Percentiles rank a stretch among this genome's conserved stretches.
Evolutionary conservation across 371 early-diverging fungal species (phyloP).

Genomic region (Mortierella sp.): DNA sequence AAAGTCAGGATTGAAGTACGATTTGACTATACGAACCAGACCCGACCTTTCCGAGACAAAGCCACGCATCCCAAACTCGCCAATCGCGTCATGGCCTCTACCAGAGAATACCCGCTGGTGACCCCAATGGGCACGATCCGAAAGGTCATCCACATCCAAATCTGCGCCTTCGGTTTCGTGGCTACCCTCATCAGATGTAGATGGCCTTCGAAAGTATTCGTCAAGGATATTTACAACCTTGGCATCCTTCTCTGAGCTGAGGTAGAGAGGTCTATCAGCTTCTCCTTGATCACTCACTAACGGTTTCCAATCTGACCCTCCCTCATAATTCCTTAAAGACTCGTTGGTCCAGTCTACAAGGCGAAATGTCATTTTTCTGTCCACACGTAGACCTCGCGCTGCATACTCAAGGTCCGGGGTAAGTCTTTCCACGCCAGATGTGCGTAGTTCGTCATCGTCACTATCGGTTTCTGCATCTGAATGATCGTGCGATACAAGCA

Average conservation of each 20-base stretch:
- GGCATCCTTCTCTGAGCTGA: background rate
- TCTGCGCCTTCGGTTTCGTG: background rate
- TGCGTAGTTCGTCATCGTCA: background rate
- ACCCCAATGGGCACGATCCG: conserved; percentile 7
- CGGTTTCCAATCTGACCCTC: background rate
- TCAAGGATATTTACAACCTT: background rate
- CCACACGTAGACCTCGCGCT: conserved; percentile 8
- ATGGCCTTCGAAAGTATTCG: conserved; percentile 3
- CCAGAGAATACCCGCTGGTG: conserved; percentile 32
- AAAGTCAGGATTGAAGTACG: conserved; percentile 11
- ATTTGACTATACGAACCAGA: conserved; percentile 21
- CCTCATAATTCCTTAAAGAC: background rate
- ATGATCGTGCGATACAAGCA: background rate
- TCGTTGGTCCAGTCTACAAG: conserved; percentile 17
- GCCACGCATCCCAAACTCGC: conserved; percentile 23
- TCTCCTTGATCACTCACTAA: background rate
- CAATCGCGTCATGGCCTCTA: conserved; percentile 16
- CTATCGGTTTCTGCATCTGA: background rate
- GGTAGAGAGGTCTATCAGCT: background rate
- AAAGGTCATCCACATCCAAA: conserved; percentile 8
- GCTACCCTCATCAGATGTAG: background rate
- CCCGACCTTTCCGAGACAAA: conserved; percentile 21
- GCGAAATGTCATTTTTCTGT: conserved; percentile 8
- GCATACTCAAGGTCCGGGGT: conserved; percentile 9
- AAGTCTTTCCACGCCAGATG: background rate